Conservation (phyloP, 805 yeast species). For the Debaryomyces prosopidis region DNA sequence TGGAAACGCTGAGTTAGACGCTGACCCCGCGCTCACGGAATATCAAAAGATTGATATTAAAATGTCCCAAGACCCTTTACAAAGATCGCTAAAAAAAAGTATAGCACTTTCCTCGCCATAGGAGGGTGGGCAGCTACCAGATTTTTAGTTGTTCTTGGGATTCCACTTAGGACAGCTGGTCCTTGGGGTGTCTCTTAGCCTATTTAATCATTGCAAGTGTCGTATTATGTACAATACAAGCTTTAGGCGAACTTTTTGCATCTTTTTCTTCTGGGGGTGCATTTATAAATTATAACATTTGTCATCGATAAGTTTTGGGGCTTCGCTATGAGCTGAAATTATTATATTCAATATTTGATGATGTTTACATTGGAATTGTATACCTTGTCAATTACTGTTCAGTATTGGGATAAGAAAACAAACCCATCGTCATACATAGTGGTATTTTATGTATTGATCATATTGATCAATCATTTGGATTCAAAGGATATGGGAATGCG, state of each 20-base stretch:
- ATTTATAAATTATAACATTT: slow-evolving; percentile 55
- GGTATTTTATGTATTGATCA: slow-evolving; percentile 49
- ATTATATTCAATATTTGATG: slow-evolving; percentile 54
- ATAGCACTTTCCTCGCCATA: too few relatives aligned
- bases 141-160: too few relatives aligned
- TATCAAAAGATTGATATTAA: too few relatives aligned
- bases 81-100: too few relatives aligned
- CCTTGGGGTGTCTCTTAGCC: too few relatives aligned
- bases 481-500: slow-evolving; percentile 55
- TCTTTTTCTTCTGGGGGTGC: slow-evolving; percentile 52
- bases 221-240: slow-evolving; percentile 54
- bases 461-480: slow-evolving; percentile 50
- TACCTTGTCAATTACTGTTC: slow-evolving; percentile 57
- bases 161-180: too few relatives aligned
- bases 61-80: too few relatives aligned
- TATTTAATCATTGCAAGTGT: slow-evolving; percentile 44
- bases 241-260: slow-evolving; percentile 57
- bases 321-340: slow-evolving; percentile 58
- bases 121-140: too few relatives aligned
- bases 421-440: slow-evolving; percentile 64
- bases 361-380: slow-evolving; percentile 60
- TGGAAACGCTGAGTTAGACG: too few relatives aligned
- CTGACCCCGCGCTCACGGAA: too few relatives aligned
- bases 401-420: slow-evolving; percentile 52
- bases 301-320: slow-evolving; percentile 64